phyloP scores from a whole-genome alignment of 2,329 filamentous ascomycete genomes.

The Canariomyces notabilis region DNA sequence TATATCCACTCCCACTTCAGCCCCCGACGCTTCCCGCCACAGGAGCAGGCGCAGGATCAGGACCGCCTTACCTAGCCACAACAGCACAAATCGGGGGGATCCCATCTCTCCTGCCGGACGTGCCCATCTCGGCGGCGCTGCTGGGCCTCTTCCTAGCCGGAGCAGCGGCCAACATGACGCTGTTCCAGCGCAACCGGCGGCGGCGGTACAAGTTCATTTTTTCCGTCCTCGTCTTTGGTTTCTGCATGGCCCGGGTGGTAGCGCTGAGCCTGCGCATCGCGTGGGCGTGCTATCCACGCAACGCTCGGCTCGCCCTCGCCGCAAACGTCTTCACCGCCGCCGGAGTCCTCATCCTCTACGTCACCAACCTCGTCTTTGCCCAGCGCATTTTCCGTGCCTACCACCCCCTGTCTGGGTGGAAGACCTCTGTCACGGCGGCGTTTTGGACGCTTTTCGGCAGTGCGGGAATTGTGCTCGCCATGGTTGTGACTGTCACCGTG shows the following conservation, averaged over 20 bases:
- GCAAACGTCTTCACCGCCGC: constrained; percentile 67
- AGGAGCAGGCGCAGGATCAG: constrained; percentile 15
- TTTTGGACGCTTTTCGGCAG: constrained; percentile 52
- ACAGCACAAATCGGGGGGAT: constrained; percentile 51
- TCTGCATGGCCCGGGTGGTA: constrained; percentile 50
- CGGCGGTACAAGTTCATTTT: constrained; percentile 55
- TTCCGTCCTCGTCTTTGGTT: constrained; percentile 53
- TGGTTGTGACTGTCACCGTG: constrained; percentile 46
- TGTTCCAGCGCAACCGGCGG: constrained; percentile 49
- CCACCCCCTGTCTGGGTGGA: constrained; percentile 69
- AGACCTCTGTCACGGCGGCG: constrained; percentile 40
- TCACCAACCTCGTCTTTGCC: constrained; percentile 72
- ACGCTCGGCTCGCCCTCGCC: constrained; percentile 46
- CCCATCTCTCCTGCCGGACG: constrained; percentile 55
- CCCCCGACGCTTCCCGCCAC: neutral
- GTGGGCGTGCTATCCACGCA: constrained; percentile 42
- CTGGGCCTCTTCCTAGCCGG: constrained; percentile 51
- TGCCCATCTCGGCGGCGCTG: constrained; percentile 60
- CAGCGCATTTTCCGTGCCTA: constrained; percentile 70
- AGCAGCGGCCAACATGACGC: constrained; percentile 54
- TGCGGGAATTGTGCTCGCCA: constrained; percentile 39
- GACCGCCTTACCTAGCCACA: constrained; percentile 38
- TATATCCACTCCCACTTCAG: neutral
- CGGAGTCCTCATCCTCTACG: constrained; percentile 69
- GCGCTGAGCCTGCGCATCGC: constrained; percentile 49